Evolutionary conservation across 768 basidiomycete species (phyloP), one percentile per base, ranked within the genome.

Genomic region (Mycena chlorophos): DNA sequence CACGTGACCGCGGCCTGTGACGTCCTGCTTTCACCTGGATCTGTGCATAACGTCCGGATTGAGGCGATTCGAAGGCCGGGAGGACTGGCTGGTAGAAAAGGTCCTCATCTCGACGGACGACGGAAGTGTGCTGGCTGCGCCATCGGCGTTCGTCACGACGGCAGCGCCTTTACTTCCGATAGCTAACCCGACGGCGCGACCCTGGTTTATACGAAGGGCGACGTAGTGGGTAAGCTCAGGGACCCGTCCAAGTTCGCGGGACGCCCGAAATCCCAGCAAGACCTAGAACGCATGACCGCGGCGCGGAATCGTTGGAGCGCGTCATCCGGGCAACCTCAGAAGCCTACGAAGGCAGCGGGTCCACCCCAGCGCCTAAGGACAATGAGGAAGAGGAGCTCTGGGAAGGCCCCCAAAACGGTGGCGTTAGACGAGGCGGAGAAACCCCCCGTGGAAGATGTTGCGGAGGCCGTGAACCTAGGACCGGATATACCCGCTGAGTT

Each of bases 31-130:
- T 8, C 13, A n/a, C 42, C 42, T 8, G 42, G 42, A 19, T 46
- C 57, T 4, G 57, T 58, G 3, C 43, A 53, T 27, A 56, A 60
- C 31, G 51, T 63, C 19, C 31, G 3, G 8, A 31, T 62, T 4
- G 22, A 17, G 22, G 61, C 43, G 1, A 26, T 64, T 64, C 42
- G 57, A 42, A 2, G 47, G 42, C 17, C n/a, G 39, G 17, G 25
- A 54, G 2, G 54, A 58, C 3, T 64, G 63, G 63, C 14, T 64
- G 6, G 60, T 64, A 3, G 62, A 63, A 16, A 63, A 55, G 34
- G 23, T 56, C 2, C 16, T 60, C 31, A 61, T 64, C 14, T 19
- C 10, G 4, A 47, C 23, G 4, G 46, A 47, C 10, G 46, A 47
- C 26, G 46, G 26, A 23, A 47, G 46, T 28, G 26, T 47, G 16